phyloP scores from a whole-genome alignment of 108 stramenopile genomes.

The Cyclostephanos tholiformis region DNA sequence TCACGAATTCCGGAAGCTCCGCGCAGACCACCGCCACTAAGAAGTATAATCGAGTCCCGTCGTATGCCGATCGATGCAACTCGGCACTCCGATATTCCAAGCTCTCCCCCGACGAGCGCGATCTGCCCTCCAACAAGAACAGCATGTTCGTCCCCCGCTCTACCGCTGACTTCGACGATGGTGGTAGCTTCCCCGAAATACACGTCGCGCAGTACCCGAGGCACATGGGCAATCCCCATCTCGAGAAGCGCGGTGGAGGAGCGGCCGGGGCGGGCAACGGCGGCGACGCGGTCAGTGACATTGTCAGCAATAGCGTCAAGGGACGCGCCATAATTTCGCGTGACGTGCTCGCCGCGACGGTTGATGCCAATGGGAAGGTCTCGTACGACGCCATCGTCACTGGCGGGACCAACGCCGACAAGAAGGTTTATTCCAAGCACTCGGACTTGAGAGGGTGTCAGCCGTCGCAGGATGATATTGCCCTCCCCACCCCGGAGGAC shows the following conservation, averaged over 20 bases:
- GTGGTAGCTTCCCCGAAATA: conserved; percentile 98
- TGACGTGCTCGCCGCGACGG: conserved; percentile 89
- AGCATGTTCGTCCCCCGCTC: conserved; percentile 91
- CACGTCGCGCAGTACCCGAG: conserved; percentile 98
- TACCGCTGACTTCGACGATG: conserved; percentile 94
- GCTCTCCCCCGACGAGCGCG: conserved; percentile 69
- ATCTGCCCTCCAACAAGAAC: conserved; percentile 35
- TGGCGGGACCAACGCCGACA: conserved; percentile 88
- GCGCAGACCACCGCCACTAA: conserved; percentile 2
- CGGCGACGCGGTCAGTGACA: conserved; percentile 12
- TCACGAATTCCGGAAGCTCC: conserved; percentile 1
- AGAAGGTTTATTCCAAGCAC: conserved; percentile 85
- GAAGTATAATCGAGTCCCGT: conserved; percentile 53
- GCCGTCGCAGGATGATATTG: conserved; percentile 75
- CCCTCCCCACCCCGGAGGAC: conserved; percentile 90
- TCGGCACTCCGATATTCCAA: conserved; percentile 65
- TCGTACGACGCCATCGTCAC: conserved; percentile 97
- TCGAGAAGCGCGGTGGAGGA: conserved; percentile 32
- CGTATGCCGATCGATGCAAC: conserved; percentile 74
- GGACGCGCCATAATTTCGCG: conserved; percentile 81
- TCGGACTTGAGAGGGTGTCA: conserved; percentile 81
- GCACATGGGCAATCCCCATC: conserved; percentile 95
- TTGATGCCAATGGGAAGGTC: conserved; percentile 87
- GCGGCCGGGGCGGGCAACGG: conserved; percentile 4
- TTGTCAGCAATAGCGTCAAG: conserved; percentile 14